Percentiles rank a stretch among this genome's conserved stretches.
phyloP scores from a whole-genome alignment of 208 protist species.

The Acanthamoeba culbertsoni region DNA sequence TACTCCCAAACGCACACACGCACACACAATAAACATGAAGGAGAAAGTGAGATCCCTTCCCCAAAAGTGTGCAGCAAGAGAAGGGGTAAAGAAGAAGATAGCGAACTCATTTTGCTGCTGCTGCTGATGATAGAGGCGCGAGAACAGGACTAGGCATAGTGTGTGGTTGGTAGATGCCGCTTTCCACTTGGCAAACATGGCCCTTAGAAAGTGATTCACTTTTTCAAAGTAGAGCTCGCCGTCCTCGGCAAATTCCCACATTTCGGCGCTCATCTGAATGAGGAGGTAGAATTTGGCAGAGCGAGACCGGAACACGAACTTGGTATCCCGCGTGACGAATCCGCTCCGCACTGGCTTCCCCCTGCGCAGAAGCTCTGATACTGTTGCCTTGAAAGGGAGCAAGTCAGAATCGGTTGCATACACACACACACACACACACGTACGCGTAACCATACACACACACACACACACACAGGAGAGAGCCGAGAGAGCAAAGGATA shows the following conservation, averaged over 20 bases:
- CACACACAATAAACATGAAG: too few species aligned
- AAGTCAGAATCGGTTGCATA: background rate
- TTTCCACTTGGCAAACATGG: slow-evolving; percentile 66
- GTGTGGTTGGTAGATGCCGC: background rate
- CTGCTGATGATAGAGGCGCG: background rate
- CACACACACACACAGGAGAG: too few species aligned
- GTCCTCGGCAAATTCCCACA: slow-evolving; percentile 80
- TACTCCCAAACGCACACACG: too few species aligned
- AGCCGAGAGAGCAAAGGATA: too few species aligned
- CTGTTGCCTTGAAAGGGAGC: slow-evolving; percentile 51
- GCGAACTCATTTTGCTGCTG: too few species aligned
- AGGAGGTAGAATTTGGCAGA: slow-evolving; percentile 79
- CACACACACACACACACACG: background rate
- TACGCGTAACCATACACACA: background rate
- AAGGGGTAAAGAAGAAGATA: background rate
- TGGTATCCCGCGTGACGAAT: slow-evolving; percentile 76
- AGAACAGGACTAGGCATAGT: slow-evolving; percentile 33
- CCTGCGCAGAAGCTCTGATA: slow-evolving; percentile 64
- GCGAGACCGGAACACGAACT: slow-evolving; percentile 81
- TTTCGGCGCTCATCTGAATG: slow-evolving; percentile 82
- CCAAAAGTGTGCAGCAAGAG: too few species aligned
- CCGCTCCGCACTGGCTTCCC: slow-evolving; percentile 71
- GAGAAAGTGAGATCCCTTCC: too few species aligned
- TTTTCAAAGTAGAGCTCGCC: slow-evolving; percentile 82
- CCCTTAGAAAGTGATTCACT: slow-evolving; percentile 61